Base-by-base conservation (phyloP, 75 land plant genomes). In the Cupressus sempervirens region DNA sequence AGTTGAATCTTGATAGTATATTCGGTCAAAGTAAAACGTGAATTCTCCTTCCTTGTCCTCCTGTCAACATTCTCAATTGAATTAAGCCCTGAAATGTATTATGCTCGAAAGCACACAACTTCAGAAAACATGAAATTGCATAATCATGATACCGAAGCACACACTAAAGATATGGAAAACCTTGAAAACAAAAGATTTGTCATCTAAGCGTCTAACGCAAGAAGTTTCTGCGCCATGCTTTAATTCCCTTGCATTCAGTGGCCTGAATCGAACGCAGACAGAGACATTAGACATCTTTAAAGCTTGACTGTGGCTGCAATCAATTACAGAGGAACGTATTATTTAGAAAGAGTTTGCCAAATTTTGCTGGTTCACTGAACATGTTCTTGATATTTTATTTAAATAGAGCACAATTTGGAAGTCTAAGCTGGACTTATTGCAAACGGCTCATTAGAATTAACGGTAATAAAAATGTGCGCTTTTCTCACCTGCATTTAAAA, bases 31-130 rank as follows among this genome's bases (percentile, higher is more conserved):
- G 75, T 88, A 84, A 74, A 94, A 96, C 15, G 76, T 76, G 26
- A 86, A 23, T 7, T 93, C 92, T 68, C 90, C 96, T 52, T 93
- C 96, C 83, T 96, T 94, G 85, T 94, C 93, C 82, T 93, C 96
- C 98, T 95, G 83, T 23, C 23, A 53, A 73, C 84, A 15, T 34
- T 45, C 40, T 35, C 20, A 65, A 35, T 88, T 38, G 81, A 84
- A 30, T n/a, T 4, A 79, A 75, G 67, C 18, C 45, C 23, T 35
- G 45, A 14, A 75, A 45, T 79, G 20, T 40, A 20, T 40, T 1
- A 40, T 1, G 38, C 1, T 74, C 16, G 1, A 15, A 36, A 76
- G 50, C 18, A 79, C n/a, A 43, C 80, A 26, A 40, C 4, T 9
- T n/a, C 45, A 79, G 4, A 38, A 79, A 79, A 43, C 13, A 43